phyloP scores from a whole-genome alignment of 2,329 filamentous ascomycete genomes.

The Pseudogymnoascus sp. region DNA sequence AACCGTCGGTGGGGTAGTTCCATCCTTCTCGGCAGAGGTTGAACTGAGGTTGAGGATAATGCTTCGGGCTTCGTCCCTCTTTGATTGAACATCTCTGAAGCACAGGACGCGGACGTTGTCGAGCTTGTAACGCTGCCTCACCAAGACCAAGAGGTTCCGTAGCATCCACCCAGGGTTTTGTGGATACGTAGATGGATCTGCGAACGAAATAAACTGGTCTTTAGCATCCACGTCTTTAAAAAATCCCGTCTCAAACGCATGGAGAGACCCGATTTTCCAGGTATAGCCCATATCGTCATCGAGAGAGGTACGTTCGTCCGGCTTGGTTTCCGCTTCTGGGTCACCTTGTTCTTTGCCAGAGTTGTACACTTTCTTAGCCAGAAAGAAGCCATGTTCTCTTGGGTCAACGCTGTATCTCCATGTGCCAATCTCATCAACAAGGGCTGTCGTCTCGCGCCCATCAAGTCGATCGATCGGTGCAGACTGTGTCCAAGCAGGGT shows the following conservation, averaged over 20 bases:
- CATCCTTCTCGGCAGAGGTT: slow-evolving; percentile 21
- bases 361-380: slow-evolving; percentile 66
- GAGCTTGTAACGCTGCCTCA: slow-evolving; percentile 73
- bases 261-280: slow-evolving; percentile 72
- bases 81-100: slow-evolving; percentile 75
- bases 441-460: slow-evolving; percentile 61
- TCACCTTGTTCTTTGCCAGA: slow-evolving; percentile 21
- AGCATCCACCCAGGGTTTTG: slow-evolving; percentile 88
- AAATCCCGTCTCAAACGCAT: slow-evolving; percentile 77
- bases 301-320: slow-evolving; percentile 38
- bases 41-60: slow-evolving; percentile 52
- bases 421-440: slow-evolving; percentile 77
- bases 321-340: slow-evolving; percentile 35
- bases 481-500: slow-evolving; percentile 67
- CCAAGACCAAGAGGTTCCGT: slow-evolving; percentile 76
- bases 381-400: slow-evolving; percentile 87
- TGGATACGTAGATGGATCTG: slow-evolving; percentile 84
- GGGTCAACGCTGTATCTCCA: slow-evolving; percentile 78
- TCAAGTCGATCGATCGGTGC: slow-evolving; percentile 46
- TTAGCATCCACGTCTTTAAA: slow-evolving; percentile 64
- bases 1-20: slow-evolving; percentile 13
- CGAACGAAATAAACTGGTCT: slow-evolving; percentile 78
- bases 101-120: slow-evolving; percentile 75
- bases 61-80: slow-evolving; percentile 72
- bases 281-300: slow-evolving; percentile 47